A percentile compares a stretch with the other conserved stretches of the same genome.
These are phyloP conservation scores for Aspergillus pseudoviridinutans DNA, from an alignment of 2,329 filamentous ascomycete genomes.

Conservation along the genomic window DNA sequence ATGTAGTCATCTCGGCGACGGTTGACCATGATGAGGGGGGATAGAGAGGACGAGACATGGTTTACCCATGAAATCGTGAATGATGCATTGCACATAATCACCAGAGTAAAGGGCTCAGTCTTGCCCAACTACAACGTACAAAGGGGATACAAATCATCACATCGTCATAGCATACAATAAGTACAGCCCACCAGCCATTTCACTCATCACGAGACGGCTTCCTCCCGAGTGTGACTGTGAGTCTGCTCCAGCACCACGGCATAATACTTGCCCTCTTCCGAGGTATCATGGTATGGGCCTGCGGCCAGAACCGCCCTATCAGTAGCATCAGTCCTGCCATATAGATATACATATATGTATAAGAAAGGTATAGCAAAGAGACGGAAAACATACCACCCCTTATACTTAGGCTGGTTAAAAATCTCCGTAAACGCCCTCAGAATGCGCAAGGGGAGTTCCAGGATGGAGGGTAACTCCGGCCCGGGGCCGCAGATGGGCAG, in stretches of 20 bases:
- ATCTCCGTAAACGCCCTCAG: slow-evolving; percentile 37
- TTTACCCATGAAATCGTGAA: background rate
- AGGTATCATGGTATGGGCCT: slow-evolving; percentile 34
- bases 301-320: slow-evolving; percentile 31
- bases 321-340: background rate
- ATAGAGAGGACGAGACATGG: background rate
- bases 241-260: slow-evolving; percentile 34
- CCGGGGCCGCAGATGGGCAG: slow-evolving; percentile 33
- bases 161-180: slow-evolving; percentile 2
- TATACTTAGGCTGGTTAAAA: slow-evolving; percentile 37
- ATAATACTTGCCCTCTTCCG: slow-evolving; percentile 35
- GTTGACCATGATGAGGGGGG: background rate
- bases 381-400: slow-evolving; percentile 30
- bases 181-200: background rate
- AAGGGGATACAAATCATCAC: background rate
- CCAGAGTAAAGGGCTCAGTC: background rate
- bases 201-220: background rate
- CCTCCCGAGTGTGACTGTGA: background rate
- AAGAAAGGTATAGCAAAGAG: background rate
- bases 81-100: background rate
- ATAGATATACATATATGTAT: background rate
- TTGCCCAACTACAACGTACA: background rate
- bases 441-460: slow-evolving; percentile 32
- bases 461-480: slow-evolving; percentile 30
- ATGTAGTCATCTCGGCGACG: background rate